Conservation (phyloP, 2,329 filamentous ascomycete species). For the Hirsutella rhossiliensis region DNA sequence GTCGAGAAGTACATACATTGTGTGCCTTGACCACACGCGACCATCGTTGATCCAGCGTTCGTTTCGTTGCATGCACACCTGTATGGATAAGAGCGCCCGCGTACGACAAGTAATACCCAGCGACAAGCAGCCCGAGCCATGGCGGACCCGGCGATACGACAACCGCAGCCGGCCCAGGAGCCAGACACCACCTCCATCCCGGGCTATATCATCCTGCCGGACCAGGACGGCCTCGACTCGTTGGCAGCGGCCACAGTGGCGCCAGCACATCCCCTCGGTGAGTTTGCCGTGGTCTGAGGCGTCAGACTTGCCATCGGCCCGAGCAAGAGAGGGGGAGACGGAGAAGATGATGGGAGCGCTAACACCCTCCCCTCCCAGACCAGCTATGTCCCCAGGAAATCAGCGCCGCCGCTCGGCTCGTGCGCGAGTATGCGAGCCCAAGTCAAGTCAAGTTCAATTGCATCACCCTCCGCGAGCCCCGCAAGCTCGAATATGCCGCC, state of each 20-base stretch:
- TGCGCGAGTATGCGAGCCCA: conserved; percentile 25
- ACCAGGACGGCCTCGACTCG: conserved; percentile 25
- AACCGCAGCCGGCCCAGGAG: conserved; percentile 1
- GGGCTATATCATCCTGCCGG: conserved; percentile 33
- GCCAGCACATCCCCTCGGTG: background rate
- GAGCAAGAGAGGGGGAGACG: no score
- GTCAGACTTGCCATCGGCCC: no score
- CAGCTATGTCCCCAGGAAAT: conserved; percentile 44
- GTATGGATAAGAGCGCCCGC: no score
- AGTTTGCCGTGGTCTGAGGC: no score
- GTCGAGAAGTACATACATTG: no score
- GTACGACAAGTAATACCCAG: no score
- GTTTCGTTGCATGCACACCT: no score
- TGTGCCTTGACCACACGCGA: no score
- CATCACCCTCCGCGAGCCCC: conserved; percentile 53
- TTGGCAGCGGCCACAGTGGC: conserved; percentile 18
- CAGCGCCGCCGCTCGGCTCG: conserved; percentile 32
- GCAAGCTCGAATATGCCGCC: conserved; percentile 50
- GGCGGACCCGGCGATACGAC: conserved; percentile 8
- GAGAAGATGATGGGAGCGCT: background rate
- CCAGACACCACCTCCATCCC: conserved; percentile 28
- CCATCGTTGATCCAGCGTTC: no score
- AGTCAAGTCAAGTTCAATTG: conserved; percentile 40
- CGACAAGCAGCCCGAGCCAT: conserved; percentile 4
- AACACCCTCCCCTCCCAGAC: conserved; percentile 21